A percentile compares a stretch with the other conserved stretches of the same genome.
These are phyloP conservation scores for Mycena capillaripes DNA, from an alignment of 768 basidiomycete species.

Conservation along the genomic window DNA sequence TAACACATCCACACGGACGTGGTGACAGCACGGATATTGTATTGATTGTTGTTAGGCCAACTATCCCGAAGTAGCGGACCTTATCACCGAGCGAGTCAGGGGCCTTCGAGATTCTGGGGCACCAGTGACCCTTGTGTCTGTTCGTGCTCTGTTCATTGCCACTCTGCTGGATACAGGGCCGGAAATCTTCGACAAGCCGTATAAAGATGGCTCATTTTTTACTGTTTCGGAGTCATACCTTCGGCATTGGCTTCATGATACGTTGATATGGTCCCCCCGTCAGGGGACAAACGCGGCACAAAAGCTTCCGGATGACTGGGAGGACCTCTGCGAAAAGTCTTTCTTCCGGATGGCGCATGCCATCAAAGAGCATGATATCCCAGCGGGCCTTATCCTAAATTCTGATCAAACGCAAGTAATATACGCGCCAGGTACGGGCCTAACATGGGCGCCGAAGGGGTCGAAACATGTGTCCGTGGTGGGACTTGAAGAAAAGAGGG, in stretches of 20 bases:
- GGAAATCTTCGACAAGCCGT: slow-evolving; percentile 7
- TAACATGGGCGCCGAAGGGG: slow-evolving; percentile 43
- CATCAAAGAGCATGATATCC: slow-evolving; percentile 50
- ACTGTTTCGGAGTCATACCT: slow-evolving; percentile 36
- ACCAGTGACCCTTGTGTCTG: neutral
- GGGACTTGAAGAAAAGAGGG: slow-evolving; percentile 54
- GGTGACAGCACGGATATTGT: too few relatives aligned
- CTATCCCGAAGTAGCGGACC: slow-evolving; percentile 14
- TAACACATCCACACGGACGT: neutral
- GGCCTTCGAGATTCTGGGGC: neutral
- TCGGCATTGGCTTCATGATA: slow-evolving; percentile 31
- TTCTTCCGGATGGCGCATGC: slow-evolving; percentile 42
- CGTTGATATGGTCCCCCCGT: slow-evolving; percentile 11
- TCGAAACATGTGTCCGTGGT: slow-evolving; percentile 50
- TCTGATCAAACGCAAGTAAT: slow-evolving; percentile 52
- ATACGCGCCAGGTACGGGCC: slow-evolving; percentile 45
- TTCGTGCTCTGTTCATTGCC: slow-evolving; percentile 2
- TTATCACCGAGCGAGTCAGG: neutral
- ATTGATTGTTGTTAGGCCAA: neutral
- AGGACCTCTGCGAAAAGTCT: slow-evolving; percentile 39
- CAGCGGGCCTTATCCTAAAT: slow-evolving; percentile 46
- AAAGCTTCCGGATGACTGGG: slow-evolving; percentile 43
- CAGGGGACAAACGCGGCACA: slow-evolving; percentile 43
- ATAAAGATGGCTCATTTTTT: slow-evolving; percentile 36
- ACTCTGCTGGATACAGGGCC: neutral